These are phyloP conservation scores for Pythium aristosporum DNA, from an alignment of 352 stramenopile genomes.

Conservation along the genomic window DNA sequence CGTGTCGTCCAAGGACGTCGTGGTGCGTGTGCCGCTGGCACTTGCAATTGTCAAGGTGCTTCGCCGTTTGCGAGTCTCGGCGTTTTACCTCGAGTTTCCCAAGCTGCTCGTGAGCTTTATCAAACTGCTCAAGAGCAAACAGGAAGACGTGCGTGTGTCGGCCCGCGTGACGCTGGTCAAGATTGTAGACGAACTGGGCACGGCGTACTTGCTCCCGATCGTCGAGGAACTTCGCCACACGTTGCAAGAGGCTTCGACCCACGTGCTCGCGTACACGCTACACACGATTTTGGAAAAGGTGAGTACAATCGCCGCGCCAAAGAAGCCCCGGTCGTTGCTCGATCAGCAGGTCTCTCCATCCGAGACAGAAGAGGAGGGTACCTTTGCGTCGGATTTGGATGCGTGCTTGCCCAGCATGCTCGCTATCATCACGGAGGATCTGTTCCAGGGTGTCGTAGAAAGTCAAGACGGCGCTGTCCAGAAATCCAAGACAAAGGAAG, in stretches of 20 bases:
- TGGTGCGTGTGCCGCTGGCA: constrained; percentile 91
- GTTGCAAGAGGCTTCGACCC: constrained; percentile 80
- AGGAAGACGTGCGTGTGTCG: constrained; percentile 91
- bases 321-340: constrained; percentile 38
- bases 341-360: constrained; percentile 21
- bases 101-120: constrained; percentile 92
- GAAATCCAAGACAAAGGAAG: constrained; percentile 91
- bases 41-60: constrained; percentile 97
- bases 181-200: constrained; percentile 91
- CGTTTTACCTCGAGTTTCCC: constrained; percentile 93
- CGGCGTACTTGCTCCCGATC: constrained; percentile 81
- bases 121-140: constrained; percentile 89
- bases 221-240: constrained; percentile 84
- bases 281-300: constrained; percentile 83
- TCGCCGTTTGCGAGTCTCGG: constrained; percentile 86
- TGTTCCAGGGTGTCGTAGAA: constrained; percentile 74
- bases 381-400: constrained; percentile 69
- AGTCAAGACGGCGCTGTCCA: constrained; percentile 52
- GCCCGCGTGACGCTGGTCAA: constrained; percentile 93
- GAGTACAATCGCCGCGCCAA: constrained; percentile 52
- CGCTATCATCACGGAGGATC: constrained; percentile 73
- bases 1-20: constrained; percentile 46
- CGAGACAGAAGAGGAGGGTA: constrained; percentile 26
- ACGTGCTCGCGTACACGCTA: constrained; percentile 86
- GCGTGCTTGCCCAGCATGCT: constrained; percentile 79